A percentile compares a stretch with the other conserved stretches of the same genome.
Evolutionary conservation across 2,329 filamentous ascomycete species (phyloP).

Genomic region (Fusarium protoensiforme): DNA sequence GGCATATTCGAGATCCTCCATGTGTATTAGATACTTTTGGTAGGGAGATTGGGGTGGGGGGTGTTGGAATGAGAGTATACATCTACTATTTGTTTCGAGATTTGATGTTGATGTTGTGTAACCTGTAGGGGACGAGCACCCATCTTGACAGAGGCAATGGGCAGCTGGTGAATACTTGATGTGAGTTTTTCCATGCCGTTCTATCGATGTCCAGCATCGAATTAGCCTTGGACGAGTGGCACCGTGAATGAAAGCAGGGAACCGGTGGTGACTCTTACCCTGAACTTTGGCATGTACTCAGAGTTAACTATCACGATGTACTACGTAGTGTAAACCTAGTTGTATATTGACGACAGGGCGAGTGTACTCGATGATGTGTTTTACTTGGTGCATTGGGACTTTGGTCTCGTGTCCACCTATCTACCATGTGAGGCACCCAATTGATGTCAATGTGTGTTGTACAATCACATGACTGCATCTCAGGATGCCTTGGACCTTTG

Average conservation of each 20-base stretch:
- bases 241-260: neutral
- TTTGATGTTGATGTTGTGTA: neutral
- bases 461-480: neutral
- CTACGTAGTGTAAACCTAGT: neutral
- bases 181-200: neutral
- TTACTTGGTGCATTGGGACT: neutral
- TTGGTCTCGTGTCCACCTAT: neutral
- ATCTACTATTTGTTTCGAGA: neutral
- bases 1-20: conserved; percentile 22
- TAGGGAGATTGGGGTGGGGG: conserved; percentile 2
- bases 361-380: neutral
- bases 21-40: conserved; percentile 29
- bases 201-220: neutral
- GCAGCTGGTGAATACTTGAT: neutral
- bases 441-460: neutral
- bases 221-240: neutral
- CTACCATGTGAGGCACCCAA: neutral
- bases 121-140: neutral
- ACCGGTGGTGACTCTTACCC: neutral
- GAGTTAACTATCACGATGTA: neutral
- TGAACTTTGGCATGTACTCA: neutral
- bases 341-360: neutral
- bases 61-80: neutral
- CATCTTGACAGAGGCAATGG: neutral
- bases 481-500: neutral